Conservation (phyloP, 495 filamentous ascomycete species). For the Xylaria telfairii region DNA sequence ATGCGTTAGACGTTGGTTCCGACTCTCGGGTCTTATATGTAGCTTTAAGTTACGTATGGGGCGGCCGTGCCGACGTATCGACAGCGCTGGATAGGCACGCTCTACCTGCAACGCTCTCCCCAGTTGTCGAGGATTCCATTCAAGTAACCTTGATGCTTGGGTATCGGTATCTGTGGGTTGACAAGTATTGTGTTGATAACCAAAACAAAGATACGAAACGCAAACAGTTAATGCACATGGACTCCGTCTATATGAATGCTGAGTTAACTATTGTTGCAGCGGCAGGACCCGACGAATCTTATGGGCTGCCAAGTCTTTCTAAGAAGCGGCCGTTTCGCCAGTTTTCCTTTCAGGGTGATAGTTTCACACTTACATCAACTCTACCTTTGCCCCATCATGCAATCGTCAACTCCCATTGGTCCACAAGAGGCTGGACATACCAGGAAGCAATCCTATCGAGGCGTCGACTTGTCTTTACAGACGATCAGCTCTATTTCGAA, state of each 20-base stretch:
- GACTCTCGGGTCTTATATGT: constrained; percentile 16
- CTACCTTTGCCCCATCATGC: constrained; percentile 11
- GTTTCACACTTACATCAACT: constrained; percentile 27
- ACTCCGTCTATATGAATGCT: constrained; percentile 35
- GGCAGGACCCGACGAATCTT: constrained; percentile 33
- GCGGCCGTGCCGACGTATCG: background rate
- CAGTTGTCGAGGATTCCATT: constrained; percentile 38
- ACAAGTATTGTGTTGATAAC: constrained; percentile 38
- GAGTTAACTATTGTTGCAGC: constrained; percentile 41
- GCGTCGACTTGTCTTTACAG: constrained; percentile 42
- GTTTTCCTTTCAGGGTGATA: constrained; percentile 6
- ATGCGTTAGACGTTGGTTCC: background rate
- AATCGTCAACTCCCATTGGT: constrained; percentile 37
- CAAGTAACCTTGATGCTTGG: constrained; percentile 27
- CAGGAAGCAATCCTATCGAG: constrained; percentile 46
- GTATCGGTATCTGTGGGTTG: constrained; percentile 39
- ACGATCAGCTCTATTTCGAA: constrained; percentile 46
- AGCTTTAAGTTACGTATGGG: constrained; percentile 35
- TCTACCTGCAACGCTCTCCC: background rate
- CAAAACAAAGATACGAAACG: constrained; percentile 26
- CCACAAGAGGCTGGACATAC: constrained; percentile 49
- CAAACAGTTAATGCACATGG: constrained; percentile 40
- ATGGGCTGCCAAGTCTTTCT: constrained; percentile 41
- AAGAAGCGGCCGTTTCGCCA: constrained; percentile 5
- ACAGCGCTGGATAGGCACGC: background rate